Evolutionary conservation across 2,329 filamentous ascomycete species (phyloP).

Genomic region (Epichloe sylvatica): DNA sequence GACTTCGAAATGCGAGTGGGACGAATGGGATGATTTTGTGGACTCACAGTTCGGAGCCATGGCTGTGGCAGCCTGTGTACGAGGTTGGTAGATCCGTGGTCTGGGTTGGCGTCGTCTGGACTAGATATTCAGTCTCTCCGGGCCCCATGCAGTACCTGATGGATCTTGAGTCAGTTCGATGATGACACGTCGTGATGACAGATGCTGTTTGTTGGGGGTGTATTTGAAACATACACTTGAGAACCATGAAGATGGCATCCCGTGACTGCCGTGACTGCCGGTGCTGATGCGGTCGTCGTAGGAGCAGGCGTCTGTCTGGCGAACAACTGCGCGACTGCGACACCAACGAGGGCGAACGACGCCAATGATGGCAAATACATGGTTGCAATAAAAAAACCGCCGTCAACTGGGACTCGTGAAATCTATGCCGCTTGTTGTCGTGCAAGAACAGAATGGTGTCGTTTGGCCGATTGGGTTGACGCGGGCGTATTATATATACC

Average conservation of each 20-base stretch:
- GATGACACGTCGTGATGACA: not conserved
- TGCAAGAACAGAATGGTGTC: not conserved
- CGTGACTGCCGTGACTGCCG: slow-evolving; percentile 24
- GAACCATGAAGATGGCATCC: slow-evolving; percentile 28
- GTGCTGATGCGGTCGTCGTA: slow-evolving; percentile 11
- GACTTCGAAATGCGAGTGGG: slow-evolving; percentile 2
- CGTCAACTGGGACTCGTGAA: not conserved
- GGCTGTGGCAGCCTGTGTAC: slow-evolving; percentile 52
- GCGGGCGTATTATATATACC: not conserved
- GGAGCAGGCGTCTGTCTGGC: slow-evolving; percentile 20
- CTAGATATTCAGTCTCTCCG: slow-evolving; percentile 27
- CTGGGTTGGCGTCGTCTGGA: slow-evolving; percentile 35
- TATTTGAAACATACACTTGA: slow-evolving; percentile 19
- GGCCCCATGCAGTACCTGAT: slow-evolving; percentile 29
- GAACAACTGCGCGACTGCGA: slow-evolving; percentile 11
- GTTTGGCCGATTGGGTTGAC: not conserved
- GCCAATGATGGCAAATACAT: slow-evolving; percentile 2
- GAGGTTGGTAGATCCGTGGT: slow-evolving; percentile 42
- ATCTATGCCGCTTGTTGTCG: not conserved
- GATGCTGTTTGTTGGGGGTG: not conserved
- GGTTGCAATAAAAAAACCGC: not conserved
- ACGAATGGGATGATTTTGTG: not conserved
- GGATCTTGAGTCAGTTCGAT: not conserved
- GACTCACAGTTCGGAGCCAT: slow-evolving; percentile 40
- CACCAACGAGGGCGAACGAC: not conserved